phyloP scores from a whole-genome alignment of 371 early-diverging fungal species.

The Circinella umbellata region DNA sequence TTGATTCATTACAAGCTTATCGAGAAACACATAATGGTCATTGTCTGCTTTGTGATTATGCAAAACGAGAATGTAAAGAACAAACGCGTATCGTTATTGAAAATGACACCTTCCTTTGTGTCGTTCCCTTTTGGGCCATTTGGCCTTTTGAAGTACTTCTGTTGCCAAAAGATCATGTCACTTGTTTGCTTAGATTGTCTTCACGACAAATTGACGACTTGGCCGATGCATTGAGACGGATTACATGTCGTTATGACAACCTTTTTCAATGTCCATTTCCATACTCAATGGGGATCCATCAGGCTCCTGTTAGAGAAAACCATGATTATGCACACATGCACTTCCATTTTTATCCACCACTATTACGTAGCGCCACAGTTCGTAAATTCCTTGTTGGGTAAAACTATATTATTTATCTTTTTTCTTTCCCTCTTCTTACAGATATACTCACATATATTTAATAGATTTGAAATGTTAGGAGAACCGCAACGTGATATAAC shows the following conservation, averaged over 20 bases:
- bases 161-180: conserved; percentile 71
- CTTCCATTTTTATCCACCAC: conserved; percentile 94
- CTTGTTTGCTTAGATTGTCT: conserved; percentile 59
- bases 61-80: conserved; percentile 62
- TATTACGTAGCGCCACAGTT: conserved; percentile 86
- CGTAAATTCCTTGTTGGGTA: conserved; percentile 96
- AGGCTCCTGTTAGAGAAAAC: conserved; percentile 68
- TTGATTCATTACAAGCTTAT: conserved; percentile 64
- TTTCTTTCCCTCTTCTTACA: background rate
- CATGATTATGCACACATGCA: conserved; percentile 77
- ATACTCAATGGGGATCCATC: conserved; percentile 95
- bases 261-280: conserved; percentile 92
- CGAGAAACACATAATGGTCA: conserved; percentile 40
- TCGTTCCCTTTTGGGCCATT: conserved; percentile 95
- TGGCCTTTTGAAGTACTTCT: conserved; percentile 97
- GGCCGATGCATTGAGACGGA: conserved; percentile 73
- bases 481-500: conserved; percentile 95
- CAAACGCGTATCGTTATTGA: conserved; percentile 77
- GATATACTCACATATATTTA: too few relatives aligned
- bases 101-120: conserved; percentile 78
- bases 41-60: conserved; percentile 86
- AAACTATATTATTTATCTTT: conserved; percentile 9
- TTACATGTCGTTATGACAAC: conserved; percentile 90
- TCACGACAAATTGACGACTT: conserved; percentile 52
- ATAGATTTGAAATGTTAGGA: conserved; percentile 89